phyloP scores from a whole-genome alignment of 768 basidiomycete species.

The Sistotremastrum suecicum region DNA sequence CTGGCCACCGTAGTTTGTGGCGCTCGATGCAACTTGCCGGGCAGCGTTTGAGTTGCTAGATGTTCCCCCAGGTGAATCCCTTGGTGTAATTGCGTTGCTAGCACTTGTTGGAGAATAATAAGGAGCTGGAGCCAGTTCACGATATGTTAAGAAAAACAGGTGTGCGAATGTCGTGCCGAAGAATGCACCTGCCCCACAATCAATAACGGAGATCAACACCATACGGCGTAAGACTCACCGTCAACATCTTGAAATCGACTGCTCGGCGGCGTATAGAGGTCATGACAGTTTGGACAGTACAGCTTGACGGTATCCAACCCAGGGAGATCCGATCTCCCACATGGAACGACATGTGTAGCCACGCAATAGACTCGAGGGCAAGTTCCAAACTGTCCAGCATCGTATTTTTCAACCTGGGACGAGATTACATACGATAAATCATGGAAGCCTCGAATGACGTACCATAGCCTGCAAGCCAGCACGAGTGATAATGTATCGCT shows the following conservation, averaged over 20 bases:
- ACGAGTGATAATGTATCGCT: conserved; percentile 92
- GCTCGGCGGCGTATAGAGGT: conserved; percentile 91
- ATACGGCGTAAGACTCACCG: conserved; percentile 35
- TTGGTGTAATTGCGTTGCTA: conserved; percentile 36
- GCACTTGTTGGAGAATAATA: conserved; percentile 61
- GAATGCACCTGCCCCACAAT: conserved; percentile 63
- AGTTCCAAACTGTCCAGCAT: conserved; percentile 76
- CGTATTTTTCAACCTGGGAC: conserved; percentile 86
- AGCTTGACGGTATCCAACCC: conserved; percentile 96
- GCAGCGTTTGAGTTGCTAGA: conserved; percentile 31
- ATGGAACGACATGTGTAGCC: conserved; percentile 80
- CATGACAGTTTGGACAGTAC: conserved; percentile 96
- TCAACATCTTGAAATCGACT: conserved; percentile 93
- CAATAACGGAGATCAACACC: neutral
- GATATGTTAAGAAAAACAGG: conserved; percentile 95
- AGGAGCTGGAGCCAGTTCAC: conserved; percentile 85
- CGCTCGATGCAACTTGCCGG: conserved; percentile 53
- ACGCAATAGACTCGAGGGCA: conserved; percentile 95
- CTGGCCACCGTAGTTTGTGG: conserved; percentile 84
- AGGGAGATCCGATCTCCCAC: conserved; percentile 89
- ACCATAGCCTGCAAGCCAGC: conserved; percentile 94
- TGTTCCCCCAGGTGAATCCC: conserved; percentile 37
- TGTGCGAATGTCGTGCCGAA: conserved; percentile 99
- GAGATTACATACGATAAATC: neutral
- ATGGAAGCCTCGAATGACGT: conserved; percentile 9